Evolutionary conservation across 2,329 filamentous ascomycete genomes (phyloP).

Genomic region (Clonostachys byssicola): DNA sequence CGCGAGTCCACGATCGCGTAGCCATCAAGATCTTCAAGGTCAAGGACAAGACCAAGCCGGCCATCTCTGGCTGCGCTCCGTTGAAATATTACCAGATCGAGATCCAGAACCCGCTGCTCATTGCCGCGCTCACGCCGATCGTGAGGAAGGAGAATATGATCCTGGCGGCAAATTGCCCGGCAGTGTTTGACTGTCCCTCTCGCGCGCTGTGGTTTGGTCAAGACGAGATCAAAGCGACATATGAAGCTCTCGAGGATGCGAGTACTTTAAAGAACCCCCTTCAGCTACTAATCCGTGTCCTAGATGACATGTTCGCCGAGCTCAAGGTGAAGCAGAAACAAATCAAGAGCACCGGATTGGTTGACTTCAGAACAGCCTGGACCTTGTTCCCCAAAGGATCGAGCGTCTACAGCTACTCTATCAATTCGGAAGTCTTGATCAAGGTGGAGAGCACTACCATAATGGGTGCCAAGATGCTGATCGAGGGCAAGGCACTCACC

Average conservation of each 20-base stretch:
- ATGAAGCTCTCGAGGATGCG: constrained; percentile 13
- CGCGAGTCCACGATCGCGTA: constrained; percentile 26
- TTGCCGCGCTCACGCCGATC: constrained; percentile 35
- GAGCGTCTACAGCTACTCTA: constrained; percentile 28
- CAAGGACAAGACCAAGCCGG: constrained; percentile 33
- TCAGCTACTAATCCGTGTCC: constrained; percentile 29
- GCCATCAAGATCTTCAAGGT: constrained; percentile 42
- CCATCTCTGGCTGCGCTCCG: constrained; percentile 27
- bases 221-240: constrained; percentile 29
- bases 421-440: constrained; percentile 34
- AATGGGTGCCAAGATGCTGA: constrained; percentile 9
- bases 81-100: constrained; percentile 33
- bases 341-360: constrained; percentile 28
- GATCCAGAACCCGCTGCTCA: constrained; percentile 34
- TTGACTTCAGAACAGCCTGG: constrained; percentile 37
- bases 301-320: constrained; percentile 36
- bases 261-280: constrained; percentile 27
- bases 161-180: constrained; percentile 27
- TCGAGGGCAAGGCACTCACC: constrained; percentile 25
- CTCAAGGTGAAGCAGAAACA: constrained; percentile 24
- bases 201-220: constrained; percentile 36
- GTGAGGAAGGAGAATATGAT: constrained; percentile 32
- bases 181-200: constrained; percentile 32
- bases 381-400: constrained; percentile 34
- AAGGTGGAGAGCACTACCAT: constrained; percentile 24